Evolutionary conservation across 768 basidiomycete species (phyloP).

Genomic region (Nevesoporus exiguus): DNA sequence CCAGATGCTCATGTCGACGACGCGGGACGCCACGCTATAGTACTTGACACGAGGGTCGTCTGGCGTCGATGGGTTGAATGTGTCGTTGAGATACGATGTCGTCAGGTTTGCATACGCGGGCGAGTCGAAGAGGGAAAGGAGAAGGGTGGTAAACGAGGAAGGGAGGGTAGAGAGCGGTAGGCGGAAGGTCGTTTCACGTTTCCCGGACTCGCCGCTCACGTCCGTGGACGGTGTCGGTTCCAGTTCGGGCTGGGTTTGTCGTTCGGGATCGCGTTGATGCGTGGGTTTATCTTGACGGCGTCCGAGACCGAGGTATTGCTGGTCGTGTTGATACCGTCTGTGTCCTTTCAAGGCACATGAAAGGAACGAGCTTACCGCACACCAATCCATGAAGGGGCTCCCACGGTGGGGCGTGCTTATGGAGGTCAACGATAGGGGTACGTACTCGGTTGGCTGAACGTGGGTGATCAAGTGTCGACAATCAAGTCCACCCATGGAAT

Average conservation of each 20-base stretch:
- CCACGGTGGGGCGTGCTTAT: slow-evolving; percentile 94
- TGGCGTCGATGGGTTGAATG: slow-evolving; percentile 82
- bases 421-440: slow-evolving; percentile 82
- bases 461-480: slow-evolving; percentile 90
- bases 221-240: slow-evolving; percentile 1
- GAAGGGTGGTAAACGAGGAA: slow-evolving; percentile 80
- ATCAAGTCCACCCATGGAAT: slow-evolving; percentile 98
- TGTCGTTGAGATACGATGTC: slow-evolving; percentile 69
- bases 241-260: background rate
- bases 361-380: slow-evolving; percentile 52
- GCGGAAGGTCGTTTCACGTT: slow-evolving; percentile 35
- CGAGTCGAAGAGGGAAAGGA: slow-evolving; percentile 88
- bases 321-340: slow-evolving; percentile 17
- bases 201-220: slow-evolving; percentile 8
- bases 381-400: slow-evolving; percentile 99
- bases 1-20: slow-evolving; percentile 64
- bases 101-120: slow-evolving; percentile 96
- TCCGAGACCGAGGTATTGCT: slow-evolving; percentile 93
- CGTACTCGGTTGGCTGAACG: slow-evolving; percentile 77
- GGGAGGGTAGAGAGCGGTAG: slow-evolving; percentile 65
- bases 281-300: slow-evolving; percentile 39
- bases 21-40: slow-evolving; percentile 85
- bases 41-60: slow-evolving; percentile 83
- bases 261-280: background rate
- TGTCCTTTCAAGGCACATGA: slow-evolving; percentile 4